Base-by-base conservation (phyloP, 2,329 filamentous ascomycete genomes). In the Beauveria scarabaeidicola region DNA sequence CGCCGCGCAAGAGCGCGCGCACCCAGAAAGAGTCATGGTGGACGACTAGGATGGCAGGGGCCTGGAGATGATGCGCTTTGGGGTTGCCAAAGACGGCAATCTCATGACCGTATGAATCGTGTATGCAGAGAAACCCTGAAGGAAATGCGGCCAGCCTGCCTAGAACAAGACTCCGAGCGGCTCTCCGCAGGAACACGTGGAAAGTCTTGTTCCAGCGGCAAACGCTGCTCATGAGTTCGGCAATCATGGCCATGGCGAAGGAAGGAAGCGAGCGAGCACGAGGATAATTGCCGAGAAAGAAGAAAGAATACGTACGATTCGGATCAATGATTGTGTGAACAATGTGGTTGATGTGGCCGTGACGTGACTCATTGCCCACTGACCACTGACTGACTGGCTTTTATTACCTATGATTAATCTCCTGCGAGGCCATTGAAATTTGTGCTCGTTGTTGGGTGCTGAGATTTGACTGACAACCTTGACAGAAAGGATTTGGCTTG, bases 11-110 rank as follows among this genome's bases (percentile, higher is more conserved):
- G 47, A 86, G 77, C 53, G 88, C 72, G 41, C 87, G 80, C 66
- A 88, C 78, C 86, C 86, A 90, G 68, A 90, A 89, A 40, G 82
- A 77, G 63, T 88, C 85, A 65, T 82, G 81, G 67, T 82, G 80
- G 13, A 90, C 79, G 8, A 79, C 75, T 38, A 90, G 72, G 15
- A 60, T 21, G 23, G 58, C 58, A 19, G 46, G 44, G n/a, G 23
- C 38, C 21, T 52, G 50, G 21, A 27, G 38, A 36, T 52, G 57
- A 19, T 46, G 50, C 5, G 51, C 38, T 25, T 60, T 52, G 11
- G 52, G 13, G 8, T 52, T 23, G n/a, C 58, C 58, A 15, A 60
- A 41, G 21, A 51, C 19, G 25, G 32, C 58, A 38, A 60, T 60
- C 4, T 55, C 46, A 1, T 21, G 7, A 11, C 58, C 58, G n/a